Evolutionary conservation across 805 yeast genomes (phyloP), one percentile per base, ranked within the genome.

Genomic region (Wickerhamomyces alni): DNA sequence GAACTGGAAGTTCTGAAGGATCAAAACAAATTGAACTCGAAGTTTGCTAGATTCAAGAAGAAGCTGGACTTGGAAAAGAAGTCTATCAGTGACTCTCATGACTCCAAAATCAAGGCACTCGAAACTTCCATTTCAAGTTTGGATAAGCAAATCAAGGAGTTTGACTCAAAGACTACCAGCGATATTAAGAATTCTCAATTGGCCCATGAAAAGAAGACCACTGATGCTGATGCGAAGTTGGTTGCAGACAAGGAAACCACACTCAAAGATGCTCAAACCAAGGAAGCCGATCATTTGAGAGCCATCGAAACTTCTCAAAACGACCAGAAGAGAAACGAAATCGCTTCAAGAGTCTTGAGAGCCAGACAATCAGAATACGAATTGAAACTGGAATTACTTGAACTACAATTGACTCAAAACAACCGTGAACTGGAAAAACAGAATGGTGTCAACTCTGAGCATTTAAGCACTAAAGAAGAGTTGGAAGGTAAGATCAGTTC

Each of bases 291-390:
- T 17, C 46, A 51, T 30, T 22, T 31, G 27, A 34, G 38, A 16
- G 44, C 45, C 2, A 53, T 55, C 31, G 48, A 43, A 35, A 47
- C 48, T 18, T 29, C 42, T 33, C 50, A 47, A 36, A 39, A 46
- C 17, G 22, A 47, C 1, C 60, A 55, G 38, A 48, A 50, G 36
- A 48, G 46, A 30, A 41, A 40, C 28, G 55, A 48, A 27, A 50
- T 55, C 21, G 39, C 51, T 22, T 33, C 57, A 1, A 49, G 53
- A 38, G 58, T 55, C 8, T 31, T 54, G 5, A 45, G 45, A n/a
- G 59, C 60, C 9, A 51, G 51, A 34, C 51, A 50, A 18, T 50
- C 54, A 2, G 59, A 55, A 38, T 52, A 50, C 29, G 55, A 46
- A 22, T 31, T 53, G 9, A 40, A 49, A 30, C 30, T 52, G 8